A percentile compares a stretch with the other conserved stretches of the same genome.
Conservation (phyloP, 169 alveolate species). For the Neospora caninum region DNA sequence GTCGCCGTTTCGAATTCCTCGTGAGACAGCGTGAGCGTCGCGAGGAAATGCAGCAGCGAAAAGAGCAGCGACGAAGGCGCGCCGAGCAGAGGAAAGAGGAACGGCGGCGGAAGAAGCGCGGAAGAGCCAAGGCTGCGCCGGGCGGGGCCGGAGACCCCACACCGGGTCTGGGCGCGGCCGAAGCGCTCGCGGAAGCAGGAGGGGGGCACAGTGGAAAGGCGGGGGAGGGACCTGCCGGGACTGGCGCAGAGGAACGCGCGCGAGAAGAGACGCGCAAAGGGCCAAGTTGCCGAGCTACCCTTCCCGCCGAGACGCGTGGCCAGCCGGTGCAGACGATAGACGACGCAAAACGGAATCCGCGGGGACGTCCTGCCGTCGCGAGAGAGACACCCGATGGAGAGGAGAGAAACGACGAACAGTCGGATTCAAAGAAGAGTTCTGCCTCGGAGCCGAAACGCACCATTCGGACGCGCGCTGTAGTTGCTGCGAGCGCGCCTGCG, state of each 20-base stretch:
- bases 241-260: too few relatives aligned
- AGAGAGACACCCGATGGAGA: too few relatives aligned
- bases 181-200: too few relatives aligned
- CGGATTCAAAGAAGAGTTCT: not conserved
- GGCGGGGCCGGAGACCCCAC: not conserved
- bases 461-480: not conserved
- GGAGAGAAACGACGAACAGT: not conserved
- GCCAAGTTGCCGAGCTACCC: too few relatives aligned
- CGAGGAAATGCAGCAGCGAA: not conserved
- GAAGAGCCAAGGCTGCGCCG: not conserved
- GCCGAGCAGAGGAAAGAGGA: not conserved
- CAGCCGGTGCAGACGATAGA: too few relatives aligned
- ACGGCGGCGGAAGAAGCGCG: not conserved
- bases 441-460: not conserved
- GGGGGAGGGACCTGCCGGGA: too few relatives aligned
- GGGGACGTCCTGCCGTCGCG: too few relatives aligned
- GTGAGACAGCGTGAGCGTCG: not conserved
- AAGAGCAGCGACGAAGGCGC: not conserved
- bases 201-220: too few relatives aligned
- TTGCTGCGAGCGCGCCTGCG: not conserved
- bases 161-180: too few relatives aligned
- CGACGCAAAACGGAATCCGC: too few relatives aligned
- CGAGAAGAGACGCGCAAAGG: too few relatives aligned
- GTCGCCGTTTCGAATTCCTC: not conserved
- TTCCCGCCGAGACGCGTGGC: too few relatives aligned